Evolutionary conservation across 257 asterid species (phyloP), one percentile per base, ranked within the genome.

Genomic region (Echium plantagineum): DNA sequence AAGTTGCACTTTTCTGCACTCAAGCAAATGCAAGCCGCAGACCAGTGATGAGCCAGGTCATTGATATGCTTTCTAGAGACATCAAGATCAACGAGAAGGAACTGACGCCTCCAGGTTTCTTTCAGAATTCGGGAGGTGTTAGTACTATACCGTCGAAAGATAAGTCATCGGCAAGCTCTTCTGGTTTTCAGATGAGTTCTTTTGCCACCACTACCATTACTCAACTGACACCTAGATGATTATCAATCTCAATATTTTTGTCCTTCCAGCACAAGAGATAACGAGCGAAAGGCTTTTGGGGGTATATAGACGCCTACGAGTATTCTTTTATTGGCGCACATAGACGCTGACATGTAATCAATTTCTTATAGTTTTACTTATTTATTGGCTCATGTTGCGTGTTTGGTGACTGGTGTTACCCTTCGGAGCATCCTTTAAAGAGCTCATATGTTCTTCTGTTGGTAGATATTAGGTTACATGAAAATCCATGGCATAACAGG

Each of bases 11-110:
- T 48, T 90, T 90, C 74, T 90, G 97, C 81, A 72, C 79, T 48
- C 97, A 87, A 78, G 86, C 95, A 59, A 85, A 65, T 60, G 84
- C 91, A 64, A 77, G 78, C 63, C 80, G 97, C 71, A 85, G 97
- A 77, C 97, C 97, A 9, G 9, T 74, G 79, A 87, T 90, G 94
- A 77, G 94, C 83, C 97, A 87, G 71, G 95, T 85, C 69, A 69
- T 74, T 5, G 71, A 80, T 61, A 90, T 90, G 97, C 96, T 90
- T 24, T 75, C 89, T 2, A 83, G 65, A 72, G 71, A 90, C 69
- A 89, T 85, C 35, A 72, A 61, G 66, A 85, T 90, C 16, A 85
- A 87, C 35, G 97, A 90, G 71, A 70, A 72, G 62, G 70, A 83
- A 75, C 95, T 90, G 61, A 81, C 89, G 0, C 83, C 96, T 1